Base-by-base conservation (phyloP, 179 eudicot genomes). In the Vitellaria paradoxa region DNA sequence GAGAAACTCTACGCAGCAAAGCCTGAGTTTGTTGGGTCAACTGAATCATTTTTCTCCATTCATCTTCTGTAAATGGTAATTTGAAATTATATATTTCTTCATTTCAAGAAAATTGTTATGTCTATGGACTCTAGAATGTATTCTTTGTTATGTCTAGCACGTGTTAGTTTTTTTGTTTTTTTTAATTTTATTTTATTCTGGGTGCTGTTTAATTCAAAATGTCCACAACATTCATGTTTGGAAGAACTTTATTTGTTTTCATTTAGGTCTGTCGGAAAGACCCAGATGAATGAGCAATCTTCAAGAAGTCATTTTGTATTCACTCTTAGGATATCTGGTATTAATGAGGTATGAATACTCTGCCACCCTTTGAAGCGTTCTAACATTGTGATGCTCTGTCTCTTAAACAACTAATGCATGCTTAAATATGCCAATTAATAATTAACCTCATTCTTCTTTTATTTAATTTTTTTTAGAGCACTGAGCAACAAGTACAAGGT, bases 251-350 rank as follows among this genome's bases (percentile, higher is more conserved):
- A 56, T 73, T 49, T 71, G 59, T 59, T 59, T 81, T 76, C 47
- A 63, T 76, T 57, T 75, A 95, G 99, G 86, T 93, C 99, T 59
- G 98, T 93, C 14, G 99, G 99, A 52, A 95, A 87, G 89, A 95
- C 99, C 49, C 81, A 90, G 80, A 95, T 95, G 98, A 95, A 95
- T 78, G 99, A 96, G 83, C 94, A 96, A 66, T 96, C 99, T 42
- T 96, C 99, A 18, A 90, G 99, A 83, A 93, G 98, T 76, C 99
- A 96, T 82, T 96, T 96, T 83, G 99, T 96, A 46, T 96, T 96
- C 87, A 96, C 99, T 63, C 73, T 96, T 68, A 86, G 97, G 56
- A 96, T 96, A 82, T 86, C 88, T 11, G 99, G 99, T 78, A 85
- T 93, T 64, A 96, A 96, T 70, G 97, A 93, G 98, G 98, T 94